A percentile compares a stretch with the other conserved stretches of the same genome.
These are phyloP conservation scores for Alternaria conjuncta DNA, from an alignment of 2,329 filamentous ascomycete species.

Conservation along the genomic window DNA sequence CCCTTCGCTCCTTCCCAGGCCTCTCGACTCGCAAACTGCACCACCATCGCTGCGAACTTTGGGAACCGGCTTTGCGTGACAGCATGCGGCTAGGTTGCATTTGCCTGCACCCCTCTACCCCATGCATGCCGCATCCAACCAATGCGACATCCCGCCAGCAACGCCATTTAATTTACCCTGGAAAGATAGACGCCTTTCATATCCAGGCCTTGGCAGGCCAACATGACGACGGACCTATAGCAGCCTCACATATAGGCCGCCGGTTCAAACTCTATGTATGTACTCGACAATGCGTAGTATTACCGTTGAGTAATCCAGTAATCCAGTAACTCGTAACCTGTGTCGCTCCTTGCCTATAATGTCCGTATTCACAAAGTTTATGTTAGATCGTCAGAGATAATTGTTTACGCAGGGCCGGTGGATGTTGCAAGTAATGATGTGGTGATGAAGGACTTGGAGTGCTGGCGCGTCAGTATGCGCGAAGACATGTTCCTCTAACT, in stretches of 20 bases:
- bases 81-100: conserved; percentile 16
- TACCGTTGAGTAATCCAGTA: conserved; percentile 14
- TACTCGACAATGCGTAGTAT: conserved; percentile 23
- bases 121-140: conserved; percentile 5
- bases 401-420: neutral
- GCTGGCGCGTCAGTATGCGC: conserved; percentile 12
- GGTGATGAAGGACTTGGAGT: conserved; percentile 14
- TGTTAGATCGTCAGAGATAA: neutral
- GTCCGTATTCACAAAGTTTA: conserved; percentile 7
- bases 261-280: conserved; percentile 6
- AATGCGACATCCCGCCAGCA: conserved; percentile 4
- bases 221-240: conserved; percentile 26
- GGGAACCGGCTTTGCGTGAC: conserved; percentile 8
- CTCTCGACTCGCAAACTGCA: neutral
- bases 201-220: conserved; percentile 19
- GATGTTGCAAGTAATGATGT: conserved; percentile 10
- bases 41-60: conserved; percentile 10
- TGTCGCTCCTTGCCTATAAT: conserved; percentile 24
- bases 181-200: conserved; percentile 22
- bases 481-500: conserved; percentile 1
- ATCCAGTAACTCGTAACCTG: conserved; percentile 17
- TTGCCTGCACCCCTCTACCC: conserved; percentile 9
- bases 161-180: conserved; percentile 21
- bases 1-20: neutral
- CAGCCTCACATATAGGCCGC: conserved; percentile 38